Evolutionary conservation across 371 early-diverging fungal species (phyloP).

Genomic region (Actinomucor elegans): DNA sequence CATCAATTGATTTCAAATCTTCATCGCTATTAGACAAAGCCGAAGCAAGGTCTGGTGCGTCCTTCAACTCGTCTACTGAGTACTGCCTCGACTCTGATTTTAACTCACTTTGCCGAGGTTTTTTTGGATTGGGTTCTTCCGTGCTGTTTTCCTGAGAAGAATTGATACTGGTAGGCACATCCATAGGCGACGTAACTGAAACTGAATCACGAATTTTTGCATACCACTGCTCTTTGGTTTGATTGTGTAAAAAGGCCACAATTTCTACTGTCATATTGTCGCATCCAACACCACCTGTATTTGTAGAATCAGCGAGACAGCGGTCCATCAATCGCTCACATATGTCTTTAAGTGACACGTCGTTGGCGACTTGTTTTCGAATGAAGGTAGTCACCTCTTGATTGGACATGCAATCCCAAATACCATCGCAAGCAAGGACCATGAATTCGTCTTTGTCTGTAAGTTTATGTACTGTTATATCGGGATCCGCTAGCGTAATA

Average conservation of each 20-base stretch:
- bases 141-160: slow-evolving; percentile 5
- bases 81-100: slow-evolving; percentile 21
- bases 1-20: not conserved
- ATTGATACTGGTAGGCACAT: slow-evolving; percentile 14
- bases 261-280: slow-evolving; percentile 98
- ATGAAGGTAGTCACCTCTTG: slow-evolving; percentile 87
- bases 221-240: slow-evolving; percentile 71
- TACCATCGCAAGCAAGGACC: slow-evolving; percentile 97
- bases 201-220: slow-evolving; percentile 10
- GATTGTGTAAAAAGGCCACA: slow-evolving; percentile 81
- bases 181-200: not conserved
- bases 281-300: slow-evolving; percentile 90
- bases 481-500: slow-evolving; percentile 84
- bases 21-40: slow-evolving; percentile 6
- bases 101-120: not conserved
- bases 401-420: slow-evolving; percentile 96
- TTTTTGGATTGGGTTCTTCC: not conserved
- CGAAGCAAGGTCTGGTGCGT: slow-evolving; percentile 13
- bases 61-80: slow-evolving; percentile 9
- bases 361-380: slow-evolving; percentile 59
- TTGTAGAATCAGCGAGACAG: slow-evolving; percentile 84
- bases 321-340: slow-evolving; percentile 90
- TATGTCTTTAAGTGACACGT: slow-evolving; percentile 57
- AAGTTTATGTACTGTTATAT: slow-evolving; percentile 64
- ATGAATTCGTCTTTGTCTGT: slow-evolving; percentile 85